Evolutionary conservation across 1,284 basidiomycete genomes (phyloP).

Genomic region (Irpex sp.): DNA sequence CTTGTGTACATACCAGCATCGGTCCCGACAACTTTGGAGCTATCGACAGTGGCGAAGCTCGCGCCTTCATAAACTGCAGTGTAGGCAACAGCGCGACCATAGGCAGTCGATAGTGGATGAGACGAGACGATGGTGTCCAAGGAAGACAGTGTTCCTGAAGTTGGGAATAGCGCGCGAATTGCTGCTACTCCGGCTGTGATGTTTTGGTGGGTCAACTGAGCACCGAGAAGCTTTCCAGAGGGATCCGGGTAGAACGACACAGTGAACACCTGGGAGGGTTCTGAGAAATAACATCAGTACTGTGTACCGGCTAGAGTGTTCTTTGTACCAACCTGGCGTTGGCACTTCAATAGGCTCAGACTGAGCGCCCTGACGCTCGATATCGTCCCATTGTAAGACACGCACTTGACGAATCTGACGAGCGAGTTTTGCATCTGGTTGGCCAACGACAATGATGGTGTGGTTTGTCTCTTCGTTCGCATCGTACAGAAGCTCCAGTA

Average conservation of each 20-base stretch:
- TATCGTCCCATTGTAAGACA: slow-evolving; percentile 56
- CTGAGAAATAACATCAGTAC: slow-evolving; percentile 30
- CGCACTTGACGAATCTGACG: slow-evolving; percentile 47
- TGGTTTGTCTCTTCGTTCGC: slow-evolving; percentile 45
- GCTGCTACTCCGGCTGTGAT: slow-evolving; percentile 78
- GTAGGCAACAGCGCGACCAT: slow-evolving; percentile 70
- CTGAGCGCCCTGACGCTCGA: slow-evolving; percentile 59
- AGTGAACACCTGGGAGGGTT: slow-evolving; percentile 58
- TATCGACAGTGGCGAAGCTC: slow-evolving; percentile 62
- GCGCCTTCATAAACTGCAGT: slow-evolving; percentile 71
- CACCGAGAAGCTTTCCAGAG: slow-evolving; percentile 52
- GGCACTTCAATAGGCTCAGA: slow-evolving; percentile 42
- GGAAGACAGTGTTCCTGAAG: slow-evolving; percentile 55
- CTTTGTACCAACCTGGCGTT: slow-evolving; percentile 41
- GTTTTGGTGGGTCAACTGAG: slow-evolving; percentile 73
- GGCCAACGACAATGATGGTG: slow-evolving; percentile 66
- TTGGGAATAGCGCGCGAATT: slow-evolving; percentile 60
- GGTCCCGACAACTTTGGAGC: slow-evolving; percentile 46
- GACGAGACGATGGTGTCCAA: slow-evolving; percentile 74
- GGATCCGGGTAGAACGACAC: slow-evolving; percentile 58
- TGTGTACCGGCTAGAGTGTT: background rate
- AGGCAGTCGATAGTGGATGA: slow-evolving; percentile 64
- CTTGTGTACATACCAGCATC: slow-evolving; percentile 37
- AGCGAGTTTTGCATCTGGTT: slow-evolving; percentile 38
- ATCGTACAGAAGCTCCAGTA: slow-evolving; percentile 68